A percentile compares a stretch with the other conserved stretches of the same genome.
These are phyloP conservation scores for Globisporangium parvum DNA, from an alignment of 352 stramenopile species.

Conservation along the genomic window DNA sequence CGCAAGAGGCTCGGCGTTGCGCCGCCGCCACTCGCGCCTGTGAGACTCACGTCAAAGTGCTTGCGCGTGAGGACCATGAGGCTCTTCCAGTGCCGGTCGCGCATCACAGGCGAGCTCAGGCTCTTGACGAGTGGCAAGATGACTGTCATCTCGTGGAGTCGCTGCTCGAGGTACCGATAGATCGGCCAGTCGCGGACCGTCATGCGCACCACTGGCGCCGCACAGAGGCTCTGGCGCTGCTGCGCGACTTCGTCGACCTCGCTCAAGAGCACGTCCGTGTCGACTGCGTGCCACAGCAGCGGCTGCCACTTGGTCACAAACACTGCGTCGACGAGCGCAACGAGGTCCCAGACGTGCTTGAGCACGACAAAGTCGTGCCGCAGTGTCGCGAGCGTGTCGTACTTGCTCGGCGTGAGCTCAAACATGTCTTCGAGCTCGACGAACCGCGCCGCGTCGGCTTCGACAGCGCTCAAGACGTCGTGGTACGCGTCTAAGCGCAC, in stretches of 20 bases:
- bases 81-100: slow-evolving; percentile 86
- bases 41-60: slow-evolving; percentile 69
- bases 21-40: background rate
- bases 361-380: slow-evolving; percentile 87
- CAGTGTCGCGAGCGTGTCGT: slow-evolving; percentile 75
- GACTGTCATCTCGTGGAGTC: slow-evolving; percentile 89
- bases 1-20: slow-evolving; percentile 28
- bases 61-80: slow-evolving; percentile 83
- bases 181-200: slow-evolving; percentile 91
- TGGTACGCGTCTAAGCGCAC: slow-evolving; percentile 84
- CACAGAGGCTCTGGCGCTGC: slow-evolving; percentile 46
- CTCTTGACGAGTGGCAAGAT: slow-evolving; percentile 89
- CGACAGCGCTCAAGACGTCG: slow-evolving; percentile 63
- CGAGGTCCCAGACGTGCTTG: slow-evolving; percentile 92
- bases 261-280: slow-evolving; percentile 86
- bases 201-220: slow-evolving; percentile 21
- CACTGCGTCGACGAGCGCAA: slow-evolving; percentile 76
- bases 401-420: slow-evolving; percentile 82
- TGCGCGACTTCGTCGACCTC: slow-evolving; percentile 83
- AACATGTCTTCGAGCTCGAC: slow-evolving; percentile 95
- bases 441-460: slow-evolving; percentile 75
- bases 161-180: slow-evolving; percentile 88
- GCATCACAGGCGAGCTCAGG: slow-evolving; percentile 83
- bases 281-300: slow-evolving; percentile 83
- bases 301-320: slow-evolving; percentile 81